Percentiles rank a stretch among this genome's conserved stretches.
These are phyloP conservation scores for Salvia hispanica DNA, from an alignment of 257 asterid genomes.

Conservation along the genomic window DNA sequence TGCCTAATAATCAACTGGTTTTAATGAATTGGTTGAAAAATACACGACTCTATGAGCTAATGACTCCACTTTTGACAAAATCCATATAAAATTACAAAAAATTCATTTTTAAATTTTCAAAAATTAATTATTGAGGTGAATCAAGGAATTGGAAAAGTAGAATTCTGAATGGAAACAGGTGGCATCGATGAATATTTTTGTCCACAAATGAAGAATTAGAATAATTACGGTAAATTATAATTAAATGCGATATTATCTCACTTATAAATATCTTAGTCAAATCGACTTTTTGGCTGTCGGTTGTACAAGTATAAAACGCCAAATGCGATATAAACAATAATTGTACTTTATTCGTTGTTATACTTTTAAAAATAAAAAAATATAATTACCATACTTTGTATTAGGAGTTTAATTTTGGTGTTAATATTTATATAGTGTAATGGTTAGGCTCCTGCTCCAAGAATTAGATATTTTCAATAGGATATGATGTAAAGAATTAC, in stretches of 20 bases:
- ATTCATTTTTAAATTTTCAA: too few relatives aligned
- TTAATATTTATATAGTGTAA: too few relatives aligned
- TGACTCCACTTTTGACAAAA: constrained; percentile 17
- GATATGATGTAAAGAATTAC: too few relatives aligned
- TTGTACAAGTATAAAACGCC: neutral
- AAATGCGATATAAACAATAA: too few relatives aligned
- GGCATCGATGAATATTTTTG: neutral
- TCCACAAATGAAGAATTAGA: neutral
- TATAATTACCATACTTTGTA: too few relatives aligned
- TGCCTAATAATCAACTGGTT: constrained; percentile 9
- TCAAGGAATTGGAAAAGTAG: neutral
- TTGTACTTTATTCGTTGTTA: too few relatives aligned
- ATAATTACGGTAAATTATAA: neutral
- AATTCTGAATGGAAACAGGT: neutral
- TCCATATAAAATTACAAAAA: neutral
- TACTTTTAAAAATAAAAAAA: too few relatives aligned
- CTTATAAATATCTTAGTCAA: constrained; percentile 4
- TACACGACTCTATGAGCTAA: neutral
- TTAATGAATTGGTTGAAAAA: constrained; percentile 31
- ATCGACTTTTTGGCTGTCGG: neutral
- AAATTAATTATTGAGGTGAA: too few relatives aligned
- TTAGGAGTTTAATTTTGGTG: too few relatives aligned
- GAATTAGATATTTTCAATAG: too few relatives aligned
- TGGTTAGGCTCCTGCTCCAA: too few relatives aligned
- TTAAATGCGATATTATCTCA: neutral